Evolutionary conservation across 345 rosid genomes (phyloP), one percentile per base, ranked within the genome.

Genomic region (Eucalyptus cladocalyx): DNA sequence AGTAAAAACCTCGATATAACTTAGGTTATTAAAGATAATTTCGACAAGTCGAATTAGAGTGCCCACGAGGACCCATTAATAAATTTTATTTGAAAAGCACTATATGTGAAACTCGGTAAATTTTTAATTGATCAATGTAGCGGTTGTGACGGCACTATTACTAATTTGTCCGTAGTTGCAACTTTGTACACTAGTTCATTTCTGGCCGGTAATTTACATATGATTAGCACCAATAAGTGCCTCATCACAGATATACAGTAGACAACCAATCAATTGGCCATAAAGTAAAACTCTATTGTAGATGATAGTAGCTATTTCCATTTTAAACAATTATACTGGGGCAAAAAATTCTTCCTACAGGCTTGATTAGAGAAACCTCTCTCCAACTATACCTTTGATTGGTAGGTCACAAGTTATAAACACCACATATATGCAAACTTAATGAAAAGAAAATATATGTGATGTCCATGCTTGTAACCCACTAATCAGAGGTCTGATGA

Each of bases 41-140:
- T 37, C 28, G 12, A 72, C 15, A 19, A 19, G 14, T 72, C 28
- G 2, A 72, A 37, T 37, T 72, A 19, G 45, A 72, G 45, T 37
- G 2, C 26, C 43, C 45, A 9, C 1, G 28, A 37, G 28, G 0
- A 72, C 43, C 10, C 14, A 10, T 72, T 72, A 21, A 0, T 11
- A 11, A 37, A 37, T 6, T 76, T 76, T 0, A 21, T 11, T 19
- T 37, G 26, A 76, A 37, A 21, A 76, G 23, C 15, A 5, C 8
- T 21, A 40, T 11, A 10, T 21, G 28, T 76, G 30, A 40, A 76
- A 23, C 30, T 76, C 8, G 3, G 30, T 40, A 6, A 40, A 21
- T 7, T 76, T 76, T 76, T 40, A 11, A 37, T 24, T 37, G 45
- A 72, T 37, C 8, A 21, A 19, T 37, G 13, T 16, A n/a, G 40